Base-by-base conservation (phyloP, 768 basidiomycete genomes). In the Tricholoma terreum region DNA sequence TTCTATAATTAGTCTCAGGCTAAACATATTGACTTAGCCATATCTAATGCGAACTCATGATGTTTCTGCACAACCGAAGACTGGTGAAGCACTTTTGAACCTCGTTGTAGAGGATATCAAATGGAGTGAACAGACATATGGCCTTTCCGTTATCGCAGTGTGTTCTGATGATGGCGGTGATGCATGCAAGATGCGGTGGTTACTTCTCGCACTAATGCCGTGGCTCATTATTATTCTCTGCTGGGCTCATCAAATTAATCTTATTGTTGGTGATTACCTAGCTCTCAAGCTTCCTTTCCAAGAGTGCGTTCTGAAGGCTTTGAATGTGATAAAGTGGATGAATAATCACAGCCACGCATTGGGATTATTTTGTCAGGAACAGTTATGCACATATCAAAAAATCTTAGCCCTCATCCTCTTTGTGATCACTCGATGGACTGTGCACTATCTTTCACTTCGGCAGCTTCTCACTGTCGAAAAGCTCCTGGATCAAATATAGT, bases 351-450 rank as follows among this genome's bases (percentile, higher is more conserved):
- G n/a, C n/a, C n/a, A n/a, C n/a, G n/a, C n/a, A n/a, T n/a, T n/a
- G n/a, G n/a, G 52, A 11, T 21, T 71, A 2, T 62, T 76, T 31
- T 43, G 50, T 11, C n/a, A 58, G 6, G 67, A 74, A 49, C 73
- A 73, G 58, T 55, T 21, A n/a, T 31, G 17, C 51, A 58, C 50
- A 6, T 46, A 40, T 15, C 53, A 59, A 14, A 62, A 63, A 22
- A 11, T 34, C 7, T 43, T 65, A 6, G 64, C 68, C 11, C 51
- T 75, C 10, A 33, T 33, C 31, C 66, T 65, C 27, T 63, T 73
- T 12, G 70, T 68, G 1, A 56, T 71, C 17, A 75, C 73, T 14
- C 58, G 67, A 12, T 76, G 73, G 73, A n/a, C n/a, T n/a, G n/a
- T n/a, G n/a, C n/a, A n/a, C n/a, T n/a, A n/a, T n/a, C n/a, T n/a